These are phyloP conservation scores for Austroboletus eburneus DNA, from an alignment of 768 basidiomycete genomes.

Conservation along the genomic window DNA sequence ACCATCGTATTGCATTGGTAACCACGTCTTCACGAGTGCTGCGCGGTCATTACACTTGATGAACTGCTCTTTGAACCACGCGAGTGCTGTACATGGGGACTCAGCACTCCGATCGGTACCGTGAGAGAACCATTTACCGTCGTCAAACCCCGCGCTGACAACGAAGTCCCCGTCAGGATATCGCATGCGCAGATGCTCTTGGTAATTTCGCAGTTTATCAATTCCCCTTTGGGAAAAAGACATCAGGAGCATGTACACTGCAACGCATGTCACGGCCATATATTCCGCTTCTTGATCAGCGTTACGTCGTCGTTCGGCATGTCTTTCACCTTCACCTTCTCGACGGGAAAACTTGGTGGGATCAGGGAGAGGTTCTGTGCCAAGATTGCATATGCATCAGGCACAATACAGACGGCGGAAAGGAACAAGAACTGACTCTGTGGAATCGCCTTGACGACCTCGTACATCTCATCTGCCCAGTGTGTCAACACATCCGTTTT, in stretches of 20 bases:
- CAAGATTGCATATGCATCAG: conserved; percentile 1
- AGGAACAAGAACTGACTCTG: conserved; percentile 55
- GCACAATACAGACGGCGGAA: not conserved
- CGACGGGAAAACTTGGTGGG: conserved; percentile 69
- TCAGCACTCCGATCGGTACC: conserved; percentile 4
- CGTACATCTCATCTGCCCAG: conserved; percentile 94
- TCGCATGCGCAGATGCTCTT: conserved; percentile 79
- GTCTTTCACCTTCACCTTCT: conserved; percentile 68
- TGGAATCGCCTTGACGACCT: conserved; percentile 78
- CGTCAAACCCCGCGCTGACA: conserved; percentile 76
- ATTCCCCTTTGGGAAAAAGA: conserved; percentile 92
- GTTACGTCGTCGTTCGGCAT: conserved; percentile 63
- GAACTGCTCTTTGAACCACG: conserved; percentile 93
- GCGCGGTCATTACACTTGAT: conserved; percentile 93
- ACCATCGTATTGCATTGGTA: conserved; percentile 78
- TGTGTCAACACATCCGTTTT: conserved; percentile 92
- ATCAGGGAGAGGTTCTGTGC: conserved; percentile 73
- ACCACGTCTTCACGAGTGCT: conserved; percentile 82
- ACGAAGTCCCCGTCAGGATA: conserved; percentile 71
- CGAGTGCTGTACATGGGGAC: conserved; percentile 45
- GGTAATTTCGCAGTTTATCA: conserved; percentile 70
- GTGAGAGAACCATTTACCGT: conserved; percentile 43
- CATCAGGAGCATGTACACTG: conserved; percentile 89
- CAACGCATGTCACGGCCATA: conserved; percentile 80
- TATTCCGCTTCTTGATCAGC: conserved; percentile 78